Percentiles rank a stretch among this genome's conserved stretches.
phyloP scores from a whole-genome alignment of 1,284 basidiomycete species.

The Puccinia hordei region DNA sequence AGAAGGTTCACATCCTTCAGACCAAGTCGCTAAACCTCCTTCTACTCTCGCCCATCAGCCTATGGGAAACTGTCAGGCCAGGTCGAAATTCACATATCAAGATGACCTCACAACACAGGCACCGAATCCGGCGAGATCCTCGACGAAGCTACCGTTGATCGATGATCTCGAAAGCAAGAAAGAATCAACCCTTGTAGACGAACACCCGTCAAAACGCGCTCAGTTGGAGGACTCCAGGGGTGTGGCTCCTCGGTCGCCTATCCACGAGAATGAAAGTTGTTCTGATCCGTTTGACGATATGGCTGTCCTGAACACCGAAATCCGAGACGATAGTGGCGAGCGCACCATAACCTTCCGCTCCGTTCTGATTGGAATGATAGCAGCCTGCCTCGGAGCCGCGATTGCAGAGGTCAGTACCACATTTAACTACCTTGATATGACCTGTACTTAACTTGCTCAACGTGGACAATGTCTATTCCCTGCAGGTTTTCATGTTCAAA shows the following conservation, averaged over 20 bases:
- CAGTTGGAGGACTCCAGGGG: not conserved
- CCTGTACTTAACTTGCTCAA: not conserved
- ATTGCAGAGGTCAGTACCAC: conserved; percentile 40
- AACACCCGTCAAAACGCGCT: not conserved
- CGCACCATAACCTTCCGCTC: conserved; percentile 32
- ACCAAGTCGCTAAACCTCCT: not conserved
- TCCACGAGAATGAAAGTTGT: not conserved
- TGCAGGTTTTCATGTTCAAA: conserved; percentile 43
- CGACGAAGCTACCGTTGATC: not conserved
- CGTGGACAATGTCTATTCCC: not conserved
- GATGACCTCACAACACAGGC: conserved; percentile 8
- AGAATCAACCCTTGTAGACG: not conserved
- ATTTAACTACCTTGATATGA: not conserved
- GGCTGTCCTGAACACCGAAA: conserved; percentile 27
- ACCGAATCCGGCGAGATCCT: not conserved
- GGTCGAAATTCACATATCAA: not conserved
- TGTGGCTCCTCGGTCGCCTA: not conserved
- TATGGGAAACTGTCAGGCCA: not conserved
- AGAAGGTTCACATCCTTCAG: not conserved
- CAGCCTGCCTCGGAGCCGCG: conserved; percentile 25
- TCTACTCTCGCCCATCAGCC: not conserved
- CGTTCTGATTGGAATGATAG: conserved; percentile 18
- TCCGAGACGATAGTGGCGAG: conserved; percentile 24
- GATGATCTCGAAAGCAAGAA: not conserved
- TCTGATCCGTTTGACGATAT: conserved; percentile 45